Percentiles rank a stretch among this genome's conserved stretches.
phyloP scores from a whole-genome alignment of 495 filamentous ascomycete genomes.

The Bacidia gigantensis region DNA sequence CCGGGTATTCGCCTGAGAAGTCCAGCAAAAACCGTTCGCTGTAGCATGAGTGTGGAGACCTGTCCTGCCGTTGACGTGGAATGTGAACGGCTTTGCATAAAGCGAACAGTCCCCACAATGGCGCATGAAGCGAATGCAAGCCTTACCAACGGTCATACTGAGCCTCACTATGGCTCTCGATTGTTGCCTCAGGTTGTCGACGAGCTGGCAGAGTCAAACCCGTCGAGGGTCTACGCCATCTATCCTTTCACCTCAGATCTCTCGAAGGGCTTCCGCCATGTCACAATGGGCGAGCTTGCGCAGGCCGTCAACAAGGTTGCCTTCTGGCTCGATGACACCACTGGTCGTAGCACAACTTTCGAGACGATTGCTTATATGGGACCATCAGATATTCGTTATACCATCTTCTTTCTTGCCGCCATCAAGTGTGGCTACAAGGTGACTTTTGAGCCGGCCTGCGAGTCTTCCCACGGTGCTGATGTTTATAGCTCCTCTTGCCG shows the following conservation, averaged over 20 bases:
- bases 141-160: background rate
- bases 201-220: constrained; percentile 26
- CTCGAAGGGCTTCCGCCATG: constrained; percentile 17
- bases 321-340: constrained; percentile 16
- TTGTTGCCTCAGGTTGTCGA: constrained; percentile 28
- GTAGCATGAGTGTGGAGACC: too few relatives aligned
- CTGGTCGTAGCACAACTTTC: constrained; percentile 22
- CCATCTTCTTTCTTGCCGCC: constrained; percentile 21
- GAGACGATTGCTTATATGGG: constrained; percentile 26
- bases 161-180: constrained; percentile 10
- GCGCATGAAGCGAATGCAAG: background rate
- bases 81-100: too few relatives aligned
- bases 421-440: constrained; percentile 27
- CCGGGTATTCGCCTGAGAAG: too few relatives aligned
- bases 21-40: too few relatives aligned
- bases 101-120: too few relatives aligned
- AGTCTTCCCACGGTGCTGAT: constrained; percentile 2
- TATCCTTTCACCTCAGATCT: constrained; percentile 13
- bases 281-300: constrained; percentile 19
- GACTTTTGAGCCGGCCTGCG: background rate
- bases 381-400: constrained; percentile 20
- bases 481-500: constrained; percentile 14
- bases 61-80: too few relatives aligned
- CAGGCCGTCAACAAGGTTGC: constrained; percentile 18
- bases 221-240: constrained; percentile 18